Conservation (phyloP, 2,329 filamentous ascomycete genomes). For the Rutstroemia sp. region DNA sequence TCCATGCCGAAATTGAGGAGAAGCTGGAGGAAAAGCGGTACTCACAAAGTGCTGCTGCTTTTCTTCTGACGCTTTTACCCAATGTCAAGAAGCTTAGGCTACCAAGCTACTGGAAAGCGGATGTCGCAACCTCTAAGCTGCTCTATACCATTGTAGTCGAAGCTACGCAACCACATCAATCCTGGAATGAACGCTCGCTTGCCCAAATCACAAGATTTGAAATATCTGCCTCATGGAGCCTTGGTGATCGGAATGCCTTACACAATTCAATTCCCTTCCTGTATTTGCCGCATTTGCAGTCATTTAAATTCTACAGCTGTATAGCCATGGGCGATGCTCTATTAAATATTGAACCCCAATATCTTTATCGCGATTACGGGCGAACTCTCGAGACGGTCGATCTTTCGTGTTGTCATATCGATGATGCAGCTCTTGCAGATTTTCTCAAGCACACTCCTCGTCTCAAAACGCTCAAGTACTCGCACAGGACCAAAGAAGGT, state of each 20-base stretch:
- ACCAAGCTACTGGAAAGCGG: neutral
- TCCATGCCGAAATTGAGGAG: neutral
- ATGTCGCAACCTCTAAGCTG: neutral
- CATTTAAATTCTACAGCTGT: neutral
- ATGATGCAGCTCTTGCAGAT: neutral
- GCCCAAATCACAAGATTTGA: neutral
- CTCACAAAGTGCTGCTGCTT: neutral
- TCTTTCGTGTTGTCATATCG: neutral
- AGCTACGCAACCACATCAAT: neutral
- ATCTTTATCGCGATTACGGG: neutral
- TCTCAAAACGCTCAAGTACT: neutral
- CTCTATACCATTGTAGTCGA: neutral
- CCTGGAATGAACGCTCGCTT: neutral
- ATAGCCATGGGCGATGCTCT: neutral
- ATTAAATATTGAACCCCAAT: neutral
- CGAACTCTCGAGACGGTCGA: neutral
- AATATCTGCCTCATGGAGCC: neutral
- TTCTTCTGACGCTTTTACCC: neutral
- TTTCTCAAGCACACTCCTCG: neutral
- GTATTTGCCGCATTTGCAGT: neutral
- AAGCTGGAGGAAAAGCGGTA: too few species aligned
- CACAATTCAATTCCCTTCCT: neutral
- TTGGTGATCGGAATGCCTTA: neutral
- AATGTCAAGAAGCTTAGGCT: neutral
- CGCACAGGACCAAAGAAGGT: neutral